These are phyloP conservation scores for Orbilia oligospora DNA, from an alignment of 2,329 filamentous ascomycete species.

Conservation along the genomic window DNA sequence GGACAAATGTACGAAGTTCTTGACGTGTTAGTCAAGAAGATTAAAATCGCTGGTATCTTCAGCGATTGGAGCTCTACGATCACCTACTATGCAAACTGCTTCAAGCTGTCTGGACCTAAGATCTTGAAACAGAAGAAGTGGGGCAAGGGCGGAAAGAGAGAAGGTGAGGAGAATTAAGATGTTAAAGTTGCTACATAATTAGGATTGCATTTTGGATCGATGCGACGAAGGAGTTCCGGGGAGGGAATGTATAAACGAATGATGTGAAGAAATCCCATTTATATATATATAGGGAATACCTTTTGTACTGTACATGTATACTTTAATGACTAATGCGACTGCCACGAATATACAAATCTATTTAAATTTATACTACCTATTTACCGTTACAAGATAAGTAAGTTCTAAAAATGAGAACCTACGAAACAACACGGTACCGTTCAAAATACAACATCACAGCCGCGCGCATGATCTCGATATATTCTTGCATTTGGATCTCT, in stretches of 20 bases:
- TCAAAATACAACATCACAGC: background rate
- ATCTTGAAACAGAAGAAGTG: slow-evolving; percentile 58
- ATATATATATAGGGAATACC: background rate
- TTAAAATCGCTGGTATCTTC: slow-evolving; percentile 76
- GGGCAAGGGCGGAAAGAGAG: slow-evolving; percentile 54
- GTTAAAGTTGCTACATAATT: background rate
- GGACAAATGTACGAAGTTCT: slow-evolving; percentile 78
- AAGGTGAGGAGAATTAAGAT: slow-evolving; percentile 19
- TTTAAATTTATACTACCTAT: no score
- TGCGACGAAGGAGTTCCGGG: background rate
- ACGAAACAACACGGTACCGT: background rate
- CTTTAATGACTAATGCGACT: slow-evolving; percentile 36
- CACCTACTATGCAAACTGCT: slow-evolving; percentile 81
- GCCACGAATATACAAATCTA: slow-evolving; percentile 13
- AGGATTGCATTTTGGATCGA: no score
- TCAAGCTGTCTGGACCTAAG: slow-evolving; percentile 66
- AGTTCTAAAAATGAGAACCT: no score
- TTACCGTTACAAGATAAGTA: no score
- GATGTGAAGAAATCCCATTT: background rate
- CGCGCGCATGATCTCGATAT: background rate
- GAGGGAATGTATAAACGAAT: slow-evolving; percentile 15
- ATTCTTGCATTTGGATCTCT: slow-evolving; percentile 1
- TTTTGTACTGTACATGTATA: slow-evolving; percentile 23
- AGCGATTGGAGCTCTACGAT: slow-evolving; percentile 79
- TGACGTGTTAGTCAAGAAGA: slow-evolving; percentile 75